These are phyloP conservation scores for Cytidiella melzeri DNA, from an alignment of 768 basidiomycete genomes.

Conservation along the genomic window DNA sequence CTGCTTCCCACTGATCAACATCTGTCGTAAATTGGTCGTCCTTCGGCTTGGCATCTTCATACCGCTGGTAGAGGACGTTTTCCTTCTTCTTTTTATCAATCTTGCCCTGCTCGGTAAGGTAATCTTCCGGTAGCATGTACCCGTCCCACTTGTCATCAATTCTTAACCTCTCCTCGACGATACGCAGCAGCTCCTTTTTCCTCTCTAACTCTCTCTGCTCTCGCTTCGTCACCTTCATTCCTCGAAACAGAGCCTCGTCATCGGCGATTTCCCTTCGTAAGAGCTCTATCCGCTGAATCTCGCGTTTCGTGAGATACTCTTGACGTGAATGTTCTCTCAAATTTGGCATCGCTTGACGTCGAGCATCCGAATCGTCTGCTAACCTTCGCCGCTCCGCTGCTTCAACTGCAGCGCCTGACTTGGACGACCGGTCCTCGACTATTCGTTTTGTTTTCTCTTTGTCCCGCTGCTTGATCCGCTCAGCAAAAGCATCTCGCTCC, in stretches of 20 bases:
- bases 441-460: conserved; percentile 82
- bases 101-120: conserved; percentile 96
- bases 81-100: conserved; percentile 96
- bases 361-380: conserved; percentile 53
- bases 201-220: conserved; percentile 77
- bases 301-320: conserved; percentile 94
- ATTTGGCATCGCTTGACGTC: conserved; percentile 53
- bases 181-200: conserved; percentile 86
- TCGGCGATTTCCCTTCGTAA: conserved; percentile 90
- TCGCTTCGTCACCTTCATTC: conserved; percentile 84
- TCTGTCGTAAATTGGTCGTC: conserved; percentile 96
- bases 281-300: conserved; percentile 92
- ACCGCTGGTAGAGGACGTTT: conserved; percentile 87
- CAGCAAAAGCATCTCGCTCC: conserved; percentile 91
- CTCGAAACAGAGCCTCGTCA: conserved; percentile 83
- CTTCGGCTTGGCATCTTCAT: conserved; percentile 88
- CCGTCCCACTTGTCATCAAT: conserved; percentile 97
- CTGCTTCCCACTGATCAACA: conserved; percentile 95
- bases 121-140: conserved; percentile 95
- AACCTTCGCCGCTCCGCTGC: conserved; percentile 74
- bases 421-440: conserved; percentile 87
- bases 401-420: conserved; percentile 67
- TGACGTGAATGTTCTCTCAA: conserved; percentile 87
- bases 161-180: conserved; percentile 90
- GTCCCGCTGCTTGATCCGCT: conserved; percentile 79